Evolutionary conservation across 495 filamentous ascomycete species (phyloP), one percentile per base, ranked within the genome.

Genomic region (Hypoxylon cercidicola): DNA sequence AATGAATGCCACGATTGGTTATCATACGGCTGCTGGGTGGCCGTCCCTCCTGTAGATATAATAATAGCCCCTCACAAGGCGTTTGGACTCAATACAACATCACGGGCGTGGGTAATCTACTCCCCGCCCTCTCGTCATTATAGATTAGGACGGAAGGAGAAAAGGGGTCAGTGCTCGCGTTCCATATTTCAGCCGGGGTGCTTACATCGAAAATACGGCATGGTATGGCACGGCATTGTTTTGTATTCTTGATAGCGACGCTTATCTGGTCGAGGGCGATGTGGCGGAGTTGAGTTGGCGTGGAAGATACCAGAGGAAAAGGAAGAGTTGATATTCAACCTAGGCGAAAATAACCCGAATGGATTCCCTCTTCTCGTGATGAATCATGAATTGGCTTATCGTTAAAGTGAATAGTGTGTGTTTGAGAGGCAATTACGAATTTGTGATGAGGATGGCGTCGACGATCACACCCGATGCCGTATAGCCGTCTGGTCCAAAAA

Each of bases 21-120:
- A 62, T 45, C 32, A 41, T 25, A 15, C 61, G 66, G 62, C 62
- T 69, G 52, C 66, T 64, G 66, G 62, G 56, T 69, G 32, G 66
- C 51, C 56, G 37, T 6, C 5, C 20, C 43, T 11, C 34, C 28
- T 46, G 13, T 69, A 69, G 52, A 69, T 69, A 69, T 69, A 69
- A 16, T 66, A 69, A 69, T 54, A 54, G 47, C 21, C 44, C 56
- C 25, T 35, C 35, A 46, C 40, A 20, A 49, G 64, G 64, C 58
- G 64, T 62, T 62, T 13, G 53, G 58, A 54, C 25, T 45, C 30
- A n/a, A 43, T 16, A 43, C 20, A 44, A 44, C 44, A 54, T 64
- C 4, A 65, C 30, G 50, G 37, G 34, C 11, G 60, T 46, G 44
- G 37, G 30, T 28, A 28, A 40, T 54, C 50, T 56, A 34, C 45